Base-by-base conservation (phyloP, 1,139 yeast genomes). In the Suhomyces coccinellae region DNA sequence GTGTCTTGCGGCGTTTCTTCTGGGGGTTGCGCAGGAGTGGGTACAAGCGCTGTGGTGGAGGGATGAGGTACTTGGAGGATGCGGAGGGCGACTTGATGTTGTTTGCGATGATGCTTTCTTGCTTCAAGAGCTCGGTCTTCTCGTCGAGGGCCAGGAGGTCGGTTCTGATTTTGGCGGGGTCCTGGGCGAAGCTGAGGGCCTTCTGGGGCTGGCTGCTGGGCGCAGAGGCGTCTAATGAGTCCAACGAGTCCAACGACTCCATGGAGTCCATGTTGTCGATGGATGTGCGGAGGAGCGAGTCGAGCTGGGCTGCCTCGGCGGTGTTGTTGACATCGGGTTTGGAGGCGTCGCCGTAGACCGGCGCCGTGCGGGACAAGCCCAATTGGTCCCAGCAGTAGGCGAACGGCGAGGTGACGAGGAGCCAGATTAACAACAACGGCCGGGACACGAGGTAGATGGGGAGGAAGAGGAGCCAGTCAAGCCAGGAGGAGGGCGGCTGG, bases 1-100 rank as follows among this genome's bases (percentile, higher is more conserved):
- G 73, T 1, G 91, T 85, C 61, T 91, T 93, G 52, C 73, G 71
- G 28, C 68, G 56, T 40, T 52, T 61, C 44, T 61, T 66, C 12
- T 65, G 66, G 2, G 78, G 79, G 56, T 73, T 71, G 36, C 79
- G 54, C 6, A 69, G 62, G 17, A 73, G 61, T 6, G 80, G 80
- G 49, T 67, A 71, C 39, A 75, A 61, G 50, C 79, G 51, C 45
- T 69, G 75, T 9, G 80, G 80, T 2, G 79, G 78, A 24, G 79
- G 79, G 16, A 75, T 69, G 43, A 73, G 65, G 58, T 73, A 75
- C 54, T 68, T 71, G 31, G 82, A 77, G 36, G 76, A 61, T 43
- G 73, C 66, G 1, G 83, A 72, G 34, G 87, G 87, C 0, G 85
- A 80, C 58, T 82, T 82, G 52, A 82, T 67, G 45, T 66, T 63